phyloP scores from a whole-genome alignment of 176 grass and related monocot species.

The Eremochloa ophiuroides region DNA sequence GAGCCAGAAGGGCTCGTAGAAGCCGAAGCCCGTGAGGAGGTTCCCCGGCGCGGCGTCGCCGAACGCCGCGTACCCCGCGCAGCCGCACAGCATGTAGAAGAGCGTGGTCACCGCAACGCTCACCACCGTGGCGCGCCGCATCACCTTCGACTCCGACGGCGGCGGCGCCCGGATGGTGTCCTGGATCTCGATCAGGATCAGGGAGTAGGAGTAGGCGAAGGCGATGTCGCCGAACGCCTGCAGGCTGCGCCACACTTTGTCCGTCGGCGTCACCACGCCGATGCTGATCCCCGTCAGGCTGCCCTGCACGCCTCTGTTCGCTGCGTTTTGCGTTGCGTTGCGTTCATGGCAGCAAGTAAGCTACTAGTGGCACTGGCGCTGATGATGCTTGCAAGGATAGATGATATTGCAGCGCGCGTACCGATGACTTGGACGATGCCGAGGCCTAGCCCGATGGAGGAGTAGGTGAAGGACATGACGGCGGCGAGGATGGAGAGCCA shows the following conservation, averaged over 20 bases:
- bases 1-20: conserved; percentile 70
- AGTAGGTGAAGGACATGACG: conserved; percentile 92
- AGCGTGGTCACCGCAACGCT: conserved; percentile 39
- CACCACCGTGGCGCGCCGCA: conserved; percentile 40
- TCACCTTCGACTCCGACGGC: conserved; percentile 45
- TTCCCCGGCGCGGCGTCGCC: conserved; percentile 45
- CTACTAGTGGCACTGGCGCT: too few species aligned
- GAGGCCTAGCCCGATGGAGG: conserved; percentile 64
- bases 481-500: conserved; percentile 92
- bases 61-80: conserved; percentile 53
- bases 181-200: conserved; percentile 83
- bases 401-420: too few species aligned
- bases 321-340: conserved; percentile 9
- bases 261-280: conserved; percentile 46
- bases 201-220: conserved; percentile 87
- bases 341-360: not conserved
- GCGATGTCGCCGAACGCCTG: conserved; percentile 90
- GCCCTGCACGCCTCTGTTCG: conserved; percentile 54
- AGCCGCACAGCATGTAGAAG: conserved; percentile 58
- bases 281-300: conserved; percentile 88
- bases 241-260: conserved; percentile 77
- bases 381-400: too few species aligned
- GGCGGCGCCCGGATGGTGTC: conserved; percentile 43
- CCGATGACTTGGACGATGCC: conserved; percentile 78
- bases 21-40: conserved; percentile 57